Base-by-base conservation (phyloP, 1,139 yeast species). In the Saccharomyces hybrid region DNA sequence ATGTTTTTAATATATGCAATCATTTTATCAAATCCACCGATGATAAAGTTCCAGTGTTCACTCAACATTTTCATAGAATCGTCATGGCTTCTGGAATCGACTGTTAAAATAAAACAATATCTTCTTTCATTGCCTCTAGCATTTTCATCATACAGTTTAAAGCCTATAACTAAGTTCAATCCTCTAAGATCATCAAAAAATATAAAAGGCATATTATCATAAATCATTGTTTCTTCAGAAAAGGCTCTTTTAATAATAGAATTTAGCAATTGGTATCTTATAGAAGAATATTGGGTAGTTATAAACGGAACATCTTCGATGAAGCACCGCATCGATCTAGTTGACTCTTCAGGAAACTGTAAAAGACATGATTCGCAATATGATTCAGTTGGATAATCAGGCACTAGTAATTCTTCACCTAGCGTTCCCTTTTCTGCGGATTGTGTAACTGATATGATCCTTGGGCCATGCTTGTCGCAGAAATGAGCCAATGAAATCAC, bases 391-490 rank as follows among this genome's bases (percentile, higher is more conserved):
- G 71, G 68, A 58, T 67, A 67, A 50, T 66, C 59, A 7, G 66
- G 64, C 50, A 70, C 61, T n/a, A 71, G 57, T 28, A 65, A 51
- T 25, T 65, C 66, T 20, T 66, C 64, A 14, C 65, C 67, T 2
- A 47, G 8, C 25, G 56, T 60, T 11, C 60, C 59, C n/a, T 53
- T 52, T 4, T 53, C 48, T n/a, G 64, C 62, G 2, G 64, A 57
- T 63, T 86, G 93, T 0, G 95, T 85, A 62, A 91, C 87, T 63
- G 85, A 71, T n/a, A 88, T 76, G 49, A 84, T 78, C 16, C 85
- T 77, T 0, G 96, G 96, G 0, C 96, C 96, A 66, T 88, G 96
- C 32, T 84, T 76, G 70, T 88, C 96, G 69, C 96, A 88, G 67
- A 88, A 88, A 64, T 88, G 96, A 0, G 90, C 86, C 56, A 88